phyloP scores from a whole-genome alignment of 2,329 filamentous ascomycete genomes.

The Canariomyces notabilis region DNA sequence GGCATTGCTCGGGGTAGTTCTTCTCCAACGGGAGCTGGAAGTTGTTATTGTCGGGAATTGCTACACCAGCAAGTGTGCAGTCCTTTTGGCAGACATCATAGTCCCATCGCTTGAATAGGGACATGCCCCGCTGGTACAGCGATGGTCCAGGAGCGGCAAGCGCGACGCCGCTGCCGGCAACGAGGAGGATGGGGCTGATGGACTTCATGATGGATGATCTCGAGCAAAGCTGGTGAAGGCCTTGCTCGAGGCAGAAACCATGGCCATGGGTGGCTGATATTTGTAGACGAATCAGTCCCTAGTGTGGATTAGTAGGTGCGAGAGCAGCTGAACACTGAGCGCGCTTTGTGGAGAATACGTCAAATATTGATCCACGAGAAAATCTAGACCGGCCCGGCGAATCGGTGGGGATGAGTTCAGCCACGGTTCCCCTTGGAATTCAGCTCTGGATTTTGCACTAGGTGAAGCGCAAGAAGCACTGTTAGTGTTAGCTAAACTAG shows the following conservation, averaged over 20 bases:
- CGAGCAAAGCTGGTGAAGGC: background rate
- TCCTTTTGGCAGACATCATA: slow-evolving; percentile 15
- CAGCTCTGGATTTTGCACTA: no score
- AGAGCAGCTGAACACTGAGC: no score
- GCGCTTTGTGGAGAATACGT: background rate
- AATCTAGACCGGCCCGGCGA: no score
- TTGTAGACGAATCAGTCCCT: no score
- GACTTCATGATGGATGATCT: slow-evolving; percentile 8
- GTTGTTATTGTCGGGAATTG: slow-evolving; percentile 14
- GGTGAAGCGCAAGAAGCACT: no score
- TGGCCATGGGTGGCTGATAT: background rate
- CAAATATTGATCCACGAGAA: no score
- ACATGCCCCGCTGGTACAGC: background rate
- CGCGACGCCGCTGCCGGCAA: slow-evolving; percentile 10
- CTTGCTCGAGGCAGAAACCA: background rate
- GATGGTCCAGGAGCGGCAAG: slow-evolving; percentile 1
- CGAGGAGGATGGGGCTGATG: background rate
- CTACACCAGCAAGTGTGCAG: slow-evolving; percentile 10
- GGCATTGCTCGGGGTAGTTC: slow-evolving; percentile 14
- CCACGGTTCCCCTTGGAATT: no score
- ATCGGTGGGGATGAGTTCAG: no score
- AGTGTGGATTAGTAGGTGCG: no score
- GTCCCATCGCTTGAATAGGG: slow-evolving; percentile 5
- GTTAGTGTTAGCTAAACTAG: no score
- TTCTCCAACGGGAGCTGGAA: slow-evolving; percentile 13